Conservation (phyloP, 257 asterid genomes). For the Echium plantagineum region DNA sequence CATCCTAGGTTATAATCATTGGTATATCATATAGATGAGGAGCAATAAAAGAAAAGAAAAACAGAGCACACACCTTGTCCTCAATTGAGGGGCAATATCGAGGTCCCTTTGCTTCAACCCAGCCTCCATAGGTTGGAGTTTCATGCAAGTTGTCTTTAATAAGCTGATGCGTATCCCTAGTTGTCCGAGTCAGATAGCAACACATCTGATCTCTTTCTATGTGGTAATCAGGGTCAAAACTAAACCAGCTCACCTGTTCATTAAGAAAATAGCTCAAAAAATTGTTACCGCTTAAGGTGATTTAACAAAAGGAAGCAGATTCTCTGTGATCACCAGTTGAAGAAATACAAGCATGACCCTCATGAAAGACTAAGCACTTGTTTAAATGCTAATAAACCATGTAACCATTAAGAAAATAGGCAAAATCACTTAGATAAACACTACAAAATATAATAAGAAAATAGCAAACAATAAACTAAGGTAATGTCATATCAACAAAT, state of each 20-base stretch:
- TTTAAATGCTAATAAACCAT: too few relatives aligned
- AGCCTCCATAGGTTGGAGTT: constrained; percentile 98
- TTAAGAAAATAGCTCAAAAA: constrained; percentile 12
- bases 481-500: neutral
- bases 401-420: too few relatives aligned
- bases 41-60: neutral
- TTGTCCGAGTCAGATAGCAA: constrained; percentile 92
- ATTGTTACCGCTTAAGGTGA: neutral
- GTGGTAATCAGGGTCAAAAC: constrained; percentile 87
- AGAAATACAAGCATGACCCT: too few relatives aligned
- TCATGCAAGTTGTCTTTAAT: constrained; percentile 86
- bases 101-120: constrained; percentile 99
- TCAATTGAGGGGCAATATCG: constrained; percentile 99
- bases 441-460: neutral
- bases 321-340: too few relatives aligned
- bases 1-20: constrained; percentile 8
- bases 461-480: neutral
- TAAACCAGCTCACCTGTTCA: constrained; percentile 87
- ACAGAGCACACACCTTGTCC: constrained; percentile 60
- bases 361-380: too few relatives aligned
- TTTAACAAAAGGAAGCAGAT: neutral
- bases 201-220: constrained; percentile 85
- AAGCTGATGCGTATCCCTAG: constrained; percentile 76
- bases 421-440: neutral
- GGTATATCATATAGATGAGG: neutral